Evolutionary conservation across 176 grass and related monocot species (phyloP), one percentile per base, ranked within the genome.

Genomic region (Leersia perrieri): DNA sequence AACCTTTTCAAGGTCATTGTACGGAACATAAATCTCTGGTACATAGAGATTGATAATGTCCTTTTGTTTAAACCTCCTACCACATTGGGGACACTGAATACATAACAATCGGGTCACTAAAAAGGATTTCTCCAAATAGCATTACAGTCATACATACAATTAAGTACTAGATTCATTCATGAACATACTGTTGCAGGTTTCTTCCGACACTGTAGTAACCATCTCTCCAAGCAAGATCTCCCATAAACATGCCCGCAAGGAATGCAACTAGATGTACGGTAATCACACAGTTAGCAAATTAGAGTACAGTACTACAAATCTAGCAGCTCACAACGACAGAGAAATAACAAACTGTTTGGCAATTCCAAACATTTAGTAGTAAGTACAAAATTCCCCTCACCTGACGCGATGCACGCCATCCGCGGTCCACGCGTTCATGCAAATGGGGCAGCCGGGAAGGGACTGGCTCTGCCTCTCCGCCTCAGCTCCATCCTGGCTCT

Each of bases 231-330:
- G 84, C 95, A 98, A 61, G 74, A 93, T 89, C 92, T 95, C 26
- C 95, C 95, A 49, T 95, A 98, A 26, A 98, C 86, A 89, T 98
- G 95, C 29, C 95, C 95, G 79, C 95, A 98, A 63, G 95, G 96
- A 89, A 98, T 91, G 88, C 92, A 98, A 67, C 96, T 98, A 80
- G 66, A 86, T 65, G 33, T 70, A 36, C 15, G 35, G 32, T 65
- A 70, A 70, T 61, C 15, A 73, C 39, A 73, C 34, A 38, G 67
- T 89, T 51, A 89, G 77, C 39, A 41, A 60, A 78, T 29, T 31
- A 67, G 25, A 33, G 0, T 78, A 35, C 18, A 1, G 3, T 13
- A 36, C 1, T 71, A 63, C 38, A 3, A 29, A 36, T 63, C 29
- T 38, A 74, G 45, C 80, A 79, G 20, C 35, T 70, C 33, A 33